phyloP scores from a whole-genome alignment of 2,329 filamentous ascomycete species.

The Trichophyton verrucosum region DNA sequence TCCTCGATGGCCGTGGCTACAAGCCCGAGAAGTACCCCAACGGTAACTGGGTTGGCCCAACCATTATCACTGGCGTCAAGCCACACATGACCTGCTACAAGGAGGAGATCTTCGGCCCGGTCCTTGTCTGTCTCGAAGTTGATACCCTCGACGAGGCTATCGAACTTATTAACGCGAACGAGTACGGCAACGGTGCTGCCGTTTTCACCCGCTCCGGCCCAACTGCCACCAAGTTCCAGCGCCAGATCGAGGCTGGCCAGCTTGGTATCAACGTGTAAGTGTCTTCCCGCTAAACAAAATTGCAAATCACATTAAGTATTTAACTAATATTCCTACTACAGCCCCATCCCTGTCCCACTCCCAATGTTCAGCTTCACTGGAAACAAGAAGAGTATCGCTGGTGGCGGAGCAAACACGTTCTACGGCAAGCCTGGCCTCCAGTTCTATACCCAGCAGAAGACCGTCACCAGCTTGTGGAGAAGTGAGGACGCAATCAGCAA shows the following conservation, averaged over 20 bases:
- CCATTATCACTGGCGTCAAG: slow-evolving; percentile 53
- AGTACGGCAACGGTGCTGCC: slow-evolving; percentile 55
- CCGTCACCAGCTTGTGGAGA: slow-evolving; percentile 85
- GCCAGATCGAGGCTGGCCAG: slow-evolving; percentile 54
- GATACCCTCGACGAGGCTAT: slow-evolving; percentile 51
- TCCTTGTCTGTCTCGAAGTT: slow-evolving; percentile 50
- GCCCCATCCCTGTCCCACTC: slow-evolving; percentile 48
- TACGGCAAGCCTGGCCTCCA: slow-evolving; percentile 86
- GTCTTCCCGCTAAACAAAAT: background rate
- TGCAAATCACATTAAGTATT: background rate
- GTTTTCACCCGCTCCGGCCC: slow-evolving; percentile 53
- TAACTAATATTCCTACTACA: background rate
- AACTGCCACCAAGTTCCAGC: slow-evolving; percentile 50
- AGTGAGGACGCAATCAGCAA: slow-evolving; percentile 70
- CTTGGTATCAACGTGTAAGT: slow-evolving; percentile 49
- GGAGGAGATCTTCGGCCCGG: slow-evolving; percentile 56
- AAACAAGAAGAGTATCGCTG: slow-evolving; percentile 82
- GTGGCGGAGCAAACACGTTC: slow-evolving; percentile 84
- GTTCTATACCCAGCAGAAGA: slow-evolving; percentile 97
- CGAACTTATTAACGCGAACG: slow-evolving; percentile 51
- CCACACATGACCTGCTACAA: slow-evolving; percentile 55
- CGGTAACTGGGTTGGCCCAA: slow-evolving; percentile 54
- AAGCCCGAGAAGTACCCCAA: slow-evolving; percentile 53
- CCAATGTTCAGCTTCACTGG: slow-evolving; percentile 55
- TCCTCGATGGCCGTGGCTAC: slow-evolving; percentile 49